Conservation (phyloP, 2,329 filamentous ascomycete genomes). For the Arthrobotrys sphaeroides region DNA sequence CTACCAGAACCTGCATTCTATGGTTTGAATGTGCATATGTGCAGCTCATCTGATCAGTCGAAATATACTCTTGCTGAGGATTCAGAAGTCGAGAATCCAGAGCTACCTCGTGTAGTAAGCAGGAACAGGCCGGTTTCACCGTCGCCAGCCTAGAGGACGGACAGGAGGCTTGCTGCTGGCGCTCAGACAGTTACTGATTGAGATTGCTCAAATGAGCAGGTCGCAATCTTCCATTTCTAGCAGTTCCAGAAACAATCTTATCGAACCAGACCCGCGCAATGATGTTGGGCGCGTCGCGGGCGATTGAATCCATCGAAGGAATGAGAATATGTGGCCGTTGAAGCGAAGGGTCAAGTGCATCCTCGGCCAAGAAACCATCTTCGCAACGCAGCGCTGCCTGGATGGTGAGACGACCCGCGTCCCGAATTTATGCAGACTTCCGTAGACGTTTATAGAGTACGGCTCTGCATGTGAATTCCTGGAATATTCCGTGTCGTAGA, state of each 20-base stretch:
- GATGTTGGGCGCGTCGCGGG: not conserved
- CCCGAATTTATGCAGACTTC: not conserved
- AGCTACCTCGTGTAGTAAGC: not conserved
- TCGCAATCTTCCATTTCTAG: not conserved
- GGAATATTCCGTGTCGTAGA: not conserved
- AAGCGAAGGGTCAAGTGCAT: conserved; percentile 5
- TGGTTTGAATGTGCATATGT: not conserved
- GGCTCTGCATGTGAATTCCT: not conserved
- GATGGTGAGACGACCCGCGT: not conserved
- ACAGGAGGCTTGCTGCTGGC: conserved; percentile 8
- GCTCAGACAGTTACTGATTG: conserved; percentile 39
- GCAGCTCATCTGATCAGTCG: no score
- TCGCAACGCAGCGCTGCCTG: not conserved
- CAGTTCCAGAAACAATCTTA: not conserved
- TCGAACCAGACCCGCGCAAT: not conserved
- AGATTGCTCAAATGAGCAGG: conserved; percentile 3
- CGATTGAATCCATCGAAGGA: not conserved
- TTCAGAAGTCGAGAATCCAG: not conserved
- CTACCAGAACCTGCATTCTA: not conserved
- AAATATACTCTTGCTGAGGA: not conserved
- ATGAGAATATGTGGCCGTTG: not conserved
- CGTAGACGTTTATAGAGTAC: not conserved
- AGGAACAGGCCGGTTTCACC: conserved; percentile 30
- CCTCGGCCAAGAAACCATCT: not conserved
- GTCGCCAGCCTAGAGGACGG: conserved; percentile 19